Evolutionary conservation across 352 stramenopile species (phyloP).

Genomic region (Plasmopara muralis): DNA sequence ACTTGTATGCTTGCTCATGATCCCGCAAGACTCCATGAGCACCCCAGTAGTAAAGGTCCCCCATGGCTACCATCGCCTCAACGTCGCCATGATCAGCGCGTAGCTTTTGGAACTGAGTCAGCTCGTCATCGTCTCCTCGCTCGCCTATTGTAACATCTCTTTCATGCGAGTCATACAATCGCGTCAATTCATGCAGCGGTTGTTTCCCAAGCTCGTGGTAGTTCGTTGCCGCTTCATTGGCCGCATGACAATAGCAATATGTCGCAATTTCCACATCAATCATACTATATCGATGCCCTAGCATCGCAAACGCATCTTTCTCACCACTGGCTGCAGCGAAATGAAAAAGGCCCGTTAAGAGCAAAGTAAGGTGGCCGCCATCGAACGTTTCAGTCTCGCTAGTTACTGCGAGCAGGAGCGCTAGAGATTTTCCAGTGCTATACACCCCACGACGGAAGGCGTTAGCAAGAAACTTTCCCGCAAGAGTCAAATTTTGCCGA

Average conservation of each 20-base stretch:
- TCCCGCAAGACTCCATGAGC: constrained; percentile 63
- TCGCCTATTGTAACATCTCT: constrained; percentile 29
- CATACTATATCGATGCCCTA: constrained; percentile 38
- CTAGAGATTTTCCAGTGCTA: constrained; percentile 26
- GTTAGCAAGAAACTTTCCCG: constrained; percentile 15
- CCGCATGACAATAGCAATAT: constrained; percentile 60
- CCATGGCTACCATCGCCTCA: constrained; percentile 74
- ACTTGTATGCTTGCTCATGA: constrained; percentile 58
- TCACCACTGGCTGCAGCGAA: constrained; percentile 34
- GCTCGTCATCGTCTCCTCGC: constrained; percentile 73
- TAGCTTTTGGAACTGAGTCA: constrained; percentile 83
- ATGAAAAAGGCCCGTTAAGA: constrained; percentile 43
- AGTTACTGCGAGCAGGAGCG: constrained; percentile 11
- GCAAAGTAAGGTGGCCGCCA: neutral
- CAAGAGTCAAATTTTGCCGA: constrained; percentile 20
- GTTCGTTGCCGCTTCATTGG: constrained; percentile 29
- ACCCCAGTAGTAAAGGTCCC: constrained; percentile 88
- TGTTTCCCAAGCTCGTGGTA: constrained; percentile 74
- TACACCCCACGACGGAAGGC: constrained; percentile 15
- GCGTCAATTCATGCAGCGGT: constrained; percentile 70
- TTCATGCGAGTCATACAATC: constrained; percentile 61
- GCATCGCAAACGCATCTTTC: constrained; percentile 46
- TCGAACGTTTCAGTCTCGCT: neutral
- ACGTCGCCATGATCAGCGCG: constrained; percentile 72
- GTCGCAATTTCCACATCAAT: constrained; percentile 27